Evolutionary conservation across 192 early-diverging fungal genomes (phyloP), one percentile per base, ranked within the genome.

Genomic region (Kickxella alabastrina): DNA sequence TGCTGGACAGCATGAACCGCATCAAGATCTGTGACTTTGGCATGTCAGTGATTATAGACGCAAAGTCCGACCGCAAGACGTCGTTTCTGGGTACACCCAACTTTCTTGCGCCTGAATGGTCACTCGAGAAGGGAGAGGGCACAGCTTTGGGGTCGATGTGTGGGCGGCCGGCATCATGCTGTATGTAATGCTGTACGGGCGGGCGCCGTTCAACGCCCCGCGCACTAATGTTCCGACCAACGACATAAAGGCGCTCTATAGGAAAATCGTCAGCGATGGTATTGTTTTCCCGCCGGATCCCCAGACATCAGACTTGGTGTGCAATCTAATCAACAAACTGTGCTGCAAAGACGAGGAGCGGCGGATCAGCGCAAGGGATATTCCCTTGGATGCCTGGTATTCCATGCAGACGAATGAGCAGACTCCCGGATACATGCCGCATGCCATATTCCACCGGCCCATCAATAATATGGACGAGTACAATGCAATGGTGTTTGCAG

Each of bases 1-100:
- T 99, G 52, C 57, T 99, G 28, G 83, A 85, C 29, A 56, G 83
- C 28, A 74, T 88, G 42, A 86, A 94, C 82, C 68, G 88, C 36
- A 78, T 92, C 47, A 94, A 95, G 58, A 84, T 99, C 39, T 91
- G 90, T 2, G 96, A 99, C 69, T 99, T 99, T 80, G 96, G 96
- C 0, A 60, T 99, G 25, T 92, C 96, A 6, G 90, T 93, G 2
- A 77, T 84, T 21, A 59, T 97, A 15, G 78, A 84, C 41, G 69
- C 83, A 41, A 82, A 86, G 17, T 82, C 80, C 15, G 96, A 98
- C 45, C 80, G 96, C 38, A 98, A 95, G 80, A 87, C 80, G 87
- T 95, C 93, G 2, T 92, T 97, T 54, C 87, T 94, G 49, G 96
- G 96, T 10, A 99, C 96, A 7, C 96, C 95, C 3, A 96, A 96